phyloP scores from a whole-genome alignment of 805 yeast genomes.

The Pichia insulana region DNA sequence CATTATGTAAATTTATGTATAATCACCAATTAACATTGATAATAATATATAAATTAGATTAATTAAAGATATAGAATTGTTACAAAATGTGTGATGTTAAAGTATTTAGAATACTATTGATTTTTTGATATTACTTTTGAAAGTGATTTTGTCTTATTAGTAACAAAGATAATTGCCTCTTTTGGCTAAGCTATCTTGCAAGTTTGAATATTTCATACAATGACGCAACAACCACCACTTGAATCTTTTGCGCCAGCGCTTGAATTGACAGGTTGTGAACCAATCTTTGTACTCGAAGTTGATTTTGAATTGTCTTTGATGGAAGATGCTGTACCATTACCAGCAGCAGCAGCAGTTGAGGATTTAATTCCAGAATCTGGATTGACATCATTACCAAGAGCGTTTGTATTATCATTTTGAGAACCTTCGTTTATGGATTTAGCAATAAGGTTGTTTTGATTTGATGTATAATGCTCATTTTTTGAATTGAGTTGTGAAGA shows the following conservation, averaged over 20 bases:
- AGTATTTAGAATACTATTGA: no score
- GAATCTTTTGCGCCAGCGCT: slow-evolving; percentile 12
- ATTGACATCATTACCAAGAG: not conserved
- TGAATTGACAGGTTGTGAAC: not conserved
- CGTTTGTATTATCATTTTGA: not conserved
- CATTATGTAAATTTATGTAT: no score
- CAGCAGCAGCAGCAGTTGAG: not conserved
- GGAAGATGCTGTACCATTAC: no score
- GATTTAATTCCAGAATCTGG: slow-evolving; percentile 6
- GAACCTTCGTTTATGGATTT: not conserved
- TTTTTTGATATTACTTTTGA: no score
- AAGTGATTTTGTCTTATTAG: no score
- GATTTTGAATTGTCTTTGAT: not conserved
- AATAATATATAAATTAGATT: no score
- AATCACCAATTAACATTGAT: no score
- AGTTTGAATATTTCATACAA: slow-evolving; percentile 18
- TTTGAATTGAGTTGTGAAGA: not conserved
- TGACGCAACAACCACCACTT: slow-evolving; percentile 29
- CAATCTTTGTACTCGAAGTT: not conserved
- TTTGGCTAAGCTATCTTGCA: no score
- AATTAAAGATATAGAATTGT: not conserved
- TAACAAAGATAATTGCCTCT: no score
- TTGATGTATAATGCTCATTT: not conserved
- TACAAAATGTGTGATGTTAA: not conserved
- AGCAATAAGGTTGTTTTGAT: not conserved